Base-by-base conservation (phyloP, 768 basidiomycete genomes). In the Mycena chlorophos region DNA sequence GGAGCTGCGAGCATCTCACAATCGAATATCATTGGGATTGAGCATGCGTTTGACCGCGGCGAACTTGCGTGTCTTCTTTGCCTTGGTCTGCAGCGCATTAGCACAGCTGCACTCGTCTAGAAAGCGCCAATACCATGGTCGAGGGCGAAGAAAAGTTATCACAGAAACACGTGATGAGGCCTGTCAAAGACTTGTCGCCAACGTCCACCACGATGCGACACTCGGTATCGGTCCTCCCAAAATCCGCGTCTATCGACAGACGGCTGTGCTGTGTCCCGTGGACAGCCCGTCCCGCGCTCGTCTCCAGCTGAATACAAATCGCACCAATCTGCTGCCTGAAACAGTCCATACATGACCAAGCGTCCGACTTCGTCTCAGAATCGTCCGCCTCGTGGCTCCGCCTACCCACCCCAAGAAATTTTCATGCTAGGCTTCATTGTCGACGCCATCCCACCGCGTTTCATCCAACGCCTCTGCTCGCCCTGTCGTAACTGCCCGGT, bases 61-160 rank as follows among this genome's bases (percentile, higher is more conserved):
- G 69, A 98, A 98, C 69, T 96, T 96, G 72, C 94, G 82, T 1
- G 94, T 95, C 71, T 94, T 96, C 71, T 92, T 93, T 26, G 91
- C 91, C 73, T 85, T 94, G 13, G 85, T 91, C 94, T 97, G 60
- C 4, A 52, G 10, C 49, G 46, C 26, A 28, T 61, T 13, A 46
- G 45, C 45, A 46, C 45, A 37, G 40, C 23, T 27, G 5, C 39
- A 37, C 23, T 3, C 23, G 34, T 8, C 13, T 14, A 14, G 40
- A 14, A 22, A 19, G 22, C 40, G 40, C 65, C 64, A 65, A 64
- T 20, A 55, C 49, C 25, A 40, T 38, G 17, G 26, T 5, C 12
- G 34, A 42, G 14, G 40, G 40, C 8, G 40, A 42, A 42, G 40
- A 42, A 8, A 19, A 22, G 14, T 12, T 14, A 20, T 42, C 40